These are phyloP conservation scores for Ascomycota sp. DNA, from an alignment of 2,329 filamentous ascomycete species.

Conservation along the genomic window DNA sequence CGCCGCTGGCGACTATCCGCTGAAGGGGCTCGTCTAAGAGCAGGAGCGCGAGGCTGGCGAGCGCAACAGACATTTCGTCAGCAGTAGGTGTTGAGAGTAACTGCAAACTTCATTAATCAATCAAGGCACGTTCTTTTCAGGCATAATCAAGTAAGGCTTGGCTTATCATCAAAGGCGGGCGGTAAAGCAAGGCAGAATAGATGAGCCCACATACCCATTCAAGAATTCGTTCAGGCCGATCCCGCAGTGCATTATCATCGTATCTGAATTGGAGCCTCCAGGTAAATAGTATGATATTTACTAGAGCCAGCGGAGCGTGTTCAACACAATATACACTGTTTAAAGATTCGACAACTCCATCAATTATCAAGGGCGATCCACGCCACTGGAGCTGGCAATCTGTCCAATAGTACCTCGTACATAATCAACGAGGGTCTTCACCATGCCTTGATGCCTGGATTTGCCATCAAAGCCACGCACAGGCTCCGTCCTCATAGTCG, in stretches of 20 bases:
- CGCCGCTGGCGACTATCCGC: slow-evolving; percentile 13
- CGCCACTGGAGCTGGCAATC: slow-evolving; percentile 12
- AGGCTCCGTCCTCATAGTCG: slow-evolving; percentile 61
- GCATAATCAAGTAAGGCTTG: slow-evolving; percentile 28
- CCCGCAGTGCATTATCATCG: no score
- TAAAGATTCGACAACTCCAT: not conserved
- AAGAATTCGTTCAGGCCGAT: no score
- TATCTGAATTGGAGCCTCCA: no score
- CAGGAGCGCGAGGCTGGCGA: slow-evolving; percentile 34
- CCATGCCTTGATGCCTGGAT: slow-evolving; percentile 39
- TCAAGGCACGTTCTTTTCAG: slow-evolving; percentile 17
- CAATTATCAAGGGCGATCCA: slow-evolving; percentile 6
- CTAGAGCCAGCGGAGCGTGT: not conserved
- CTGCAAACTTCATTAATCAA: slow-evolving; percentile 13
- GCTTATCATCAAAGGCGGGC: slow-evolving; percentile 17
- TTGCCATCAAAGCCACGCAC: slow-evolving; percentile 23
- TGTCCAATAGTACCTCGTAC: slow-evolving; percentile 31
- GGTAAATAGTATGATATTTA: no score
- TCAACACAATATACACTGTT: not conserved
- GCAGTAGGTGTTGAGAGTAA: slow-evolving; percentile 12
- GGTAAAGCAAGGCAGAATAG: slow-evolving; percentile 1
- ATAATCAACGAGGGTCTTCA: slow-evolving; percentile 43
- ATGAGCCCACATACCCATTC: not conserved
- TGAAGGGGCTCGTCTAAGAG: slow-evolving; percentile 21
- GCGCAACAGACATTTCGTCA: slow-evolving; percentile 37